Evolutionary conservation across 306 rosid species (phyloP).

Genomic region (Biancaea sappan): DNA sequence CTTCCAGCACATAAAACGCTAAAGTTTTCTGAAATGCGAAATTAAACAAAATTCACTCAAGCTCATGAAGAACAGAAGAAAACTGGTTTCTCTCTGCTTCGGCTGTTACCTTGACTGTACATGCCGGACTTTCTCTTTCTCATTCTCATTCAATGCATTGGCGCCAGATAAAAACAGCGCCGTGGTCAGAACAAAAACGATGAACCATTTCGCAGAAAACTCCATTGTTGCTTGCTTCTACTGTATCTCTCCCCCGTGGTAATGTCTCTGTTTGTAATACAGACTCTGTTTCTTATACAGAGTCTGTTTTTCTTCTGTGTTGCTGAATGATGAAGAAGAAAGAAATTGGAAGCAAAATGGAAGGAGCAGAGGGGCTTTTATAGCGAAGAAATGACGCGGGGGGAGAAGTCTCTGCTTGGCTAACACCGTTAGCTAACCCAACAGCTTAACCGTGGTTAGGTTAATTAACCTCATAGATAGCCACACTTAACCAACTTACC

Average conservation of each 20-base stretch:
- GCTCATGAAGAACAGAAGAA: slow-evolving; percentile 3
- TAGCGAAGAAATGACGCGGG: slow-evolving; percentile 28
- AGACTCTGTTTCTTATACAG: not conserved
- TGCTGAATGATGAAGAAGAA: slow-evolving; percentile 11
- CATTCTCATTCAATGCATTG: slow-evolving; percentile 20
- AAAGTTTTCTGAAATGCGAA: not conserved
- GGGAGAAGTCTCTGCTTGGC: not conserved
- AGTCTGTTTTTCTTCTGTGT: not conserved
- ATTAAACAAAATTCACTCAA: not conserved
- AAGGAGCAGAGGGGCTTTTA: slow-evolving; percentile 40
- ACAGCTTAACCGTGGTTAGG: slow-evolving; percentile 41
- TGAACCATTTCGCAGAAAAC: slow-evolving; percentile 29
- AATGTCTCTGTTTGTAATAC: not conserved
- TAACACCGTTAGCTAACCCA: not conserved
- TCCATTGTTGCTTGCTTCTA: slow-evolving; percentile 43
- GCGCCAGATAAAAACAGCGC: slow-evolving; percentile 26
- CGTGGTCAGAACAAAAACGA: slow-evolving; percentile 19
- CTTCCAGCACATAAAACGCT: not conserved
- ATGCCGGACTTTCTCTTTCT: slow-evolving; percentile 1
- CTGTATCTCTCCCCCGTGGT: not conserved
- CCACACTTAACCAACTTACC: slow-evolving; percentile 12
- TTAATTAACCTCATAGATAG: not conserved
- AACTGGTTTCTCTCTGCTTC: not conserved
- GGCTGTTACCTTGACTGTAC: slow-evolving; percentile 45
- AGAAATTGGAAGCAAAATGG: not conserved